Evolutionary conservation across 2,329 filamentous ascomycete species (phyloP).

Genomic region (Calonectria honghensis): DNA sequence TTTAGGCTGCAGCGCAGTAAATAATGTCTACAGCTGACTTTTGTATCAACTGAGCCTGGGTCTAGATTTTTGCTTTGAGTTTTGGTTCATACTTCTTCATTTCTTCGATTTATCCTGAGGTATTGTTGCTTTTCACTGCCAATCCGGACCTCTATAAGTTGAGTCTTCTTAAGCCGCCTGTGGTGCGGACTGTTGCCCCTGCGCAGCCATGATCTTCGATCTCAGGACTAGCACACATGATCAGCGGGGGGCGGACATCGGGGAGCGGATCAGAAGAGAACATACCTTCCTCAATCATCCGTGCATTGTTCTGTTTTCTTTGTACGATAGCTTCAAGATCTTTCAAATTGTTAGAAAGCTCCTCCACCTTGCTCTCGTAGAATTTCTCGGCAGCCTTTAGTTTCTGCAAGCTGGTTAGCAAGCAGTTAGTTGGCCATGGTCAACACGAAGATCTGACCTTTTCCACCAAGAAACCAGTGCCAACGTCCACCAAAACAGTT

Average conservation of each 20-base stretch:
- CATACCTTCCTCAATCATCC: conserved; percentile 90
- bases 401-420: conserved; percentile 61
- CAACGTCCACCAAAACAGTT: conserved; percentile 91
- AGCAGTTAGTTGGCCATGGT: background rate
- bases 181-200: conserved; percentile 53
- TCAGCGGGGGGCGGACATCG: conserved; percentile 62
- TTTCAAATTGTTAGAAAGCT: conserved; percentile 72
- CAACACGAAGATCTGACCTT: conserved; percentile 74
- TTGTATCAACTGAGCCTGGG: background rate
- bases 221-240: conserved; percentile 60
- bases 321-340: conserved; percentile 75
- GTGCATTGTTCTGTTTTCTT: conserved; percentile 87
- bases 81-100: background rate
- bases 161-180: conserved; percentile 45
- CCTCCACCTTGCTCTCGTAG: conserved; percentile 74
- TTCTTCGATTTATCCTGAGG: background rate
- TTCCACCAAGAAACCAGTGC: conserved; percentile 95
- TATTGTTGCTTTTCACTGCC: background rate
- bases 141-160: background rate
- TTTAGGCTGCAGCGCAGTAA: background rate
- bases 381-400: conserved; percentile 73
- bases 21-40: background rate
- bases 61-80: background rate
- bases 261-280: conserved; percentile 40
- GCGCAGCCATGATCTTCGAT: conserved; percentile 66